Base-by-base conservation (phyloP, 1,139 yeast genomes). In the Casaregolazyma suthepensis region DNA sequence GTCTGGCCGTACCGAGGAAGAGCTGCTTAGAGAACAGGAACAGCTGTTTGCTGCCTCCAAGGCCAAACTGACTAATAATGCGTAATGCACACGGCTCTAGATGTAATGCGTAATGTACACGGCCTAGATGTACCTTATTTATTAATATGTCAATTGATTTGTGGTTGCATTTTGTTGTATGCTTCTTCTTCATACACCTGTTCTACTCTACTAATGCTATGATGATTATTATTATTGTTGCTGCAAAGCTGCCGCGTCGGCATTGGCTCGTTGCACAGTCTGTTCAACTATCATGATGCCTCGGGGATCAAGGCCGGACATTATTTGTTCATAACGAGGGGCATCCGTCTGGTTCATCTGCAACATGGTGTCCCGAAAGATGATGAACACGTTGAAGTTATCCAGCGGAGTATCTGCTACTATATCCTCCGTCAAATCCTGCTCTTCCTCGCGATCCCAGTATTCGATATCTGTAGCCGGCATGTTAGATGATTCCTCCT, bases 1-100 rank as follows among this genome's bases (percentile, higher is more conserved):
- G 63, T 85, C 95, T 6, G 98, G 98, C 0, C 76, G 91, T 58
- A 76, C 93, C 0, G 98, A 91, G 66, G 99, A 91, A 68, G 99
- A 93, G 68, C 75, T 93, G 56, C 78, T 93, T 65, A 80, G 82
- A 62, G 96, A 93, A 68, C 99, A 93, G 68, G 98, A 93, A 66
- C 95, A 87, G 66, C 75, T 93, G 58, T 91, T 93, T 71, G 87
- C 93, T 62, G 85, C 87, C 66, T 88, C 96, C 31, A 77, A 98
- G 59, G 90, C 89, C 56, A 64, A 69, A 45, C 63, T 70, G 31
- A 65, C 68, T 58, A 66, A 66, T 46, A 56, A 58, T 17, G 53
- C 59, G 44, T 38, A 23, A 26, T 12, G 31, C 10, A 5, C 31
- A 26, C 6, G 26, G 26, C 6, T 22, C 26, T 22, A n/a, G n/a